Evolutionary conservation across 2,329 filamentous ascomycete genomes (phyloP), one percentile per base, ranked within the genome.

Genomic region (Blastomyces percursus): DNA sequence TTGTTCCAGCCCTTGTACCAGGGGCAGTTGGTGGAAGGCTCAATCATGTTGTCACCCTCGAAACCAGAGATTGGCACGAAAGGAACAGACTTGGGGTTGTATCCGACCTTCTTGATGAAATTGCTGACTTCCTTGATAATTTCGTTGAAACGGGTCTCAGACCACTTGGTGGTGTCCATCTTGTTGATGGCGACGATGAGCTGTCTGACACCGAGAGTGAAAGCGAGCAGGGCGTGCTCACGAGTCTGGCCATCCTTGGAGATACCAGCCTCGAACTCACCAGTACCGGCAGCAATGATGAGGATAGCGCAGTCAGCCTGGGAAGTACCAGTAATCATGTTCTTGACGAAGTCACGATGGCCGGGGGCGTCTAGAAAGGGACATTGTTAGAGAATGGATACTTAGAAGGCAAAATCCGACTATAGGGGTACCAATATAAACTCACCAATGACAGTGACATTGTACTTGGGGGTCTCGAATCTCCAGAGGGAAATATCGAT

Each of bases 261-360:
- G 90, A 99, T 99, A 97, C 94, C 94, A 89, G 94, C 94, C 88
- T 99, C 94, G 88, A 99, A 99, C 88, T 99, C 94, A 96, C 94
- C 94, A 91, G 91, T 96, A 86, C 94, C 94, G 77, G 94, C 91
- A 76, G 93, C 94, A 83, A 99, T 99, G 84, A 99, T 97, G 86
- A 99, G 92, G 81, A 99, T 91, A 78, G 94, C 94, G 84, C 94
- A 97, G 79, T 99, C 94, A 75, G 94, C 94, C 89, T 97, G 94
- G 81, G 94, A 99, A 78, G 94, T 97, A 92, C 94, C 94, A 89
- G 94, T 97, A 82, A 99, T 99, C 94, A 99, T 99, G 92, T 97
- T 99, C 93, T 99, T 99, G 91, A 99, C 97, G 87, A 97, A 99
- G 80, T 99, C 94, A 94, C 94, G 93, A 84, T 99, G 94, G 83